These are phyloP conservation scores for Vitis hybrid DNA, from an alignment of 177 flowering plant species.

Conservation along the genomic window DNA sequence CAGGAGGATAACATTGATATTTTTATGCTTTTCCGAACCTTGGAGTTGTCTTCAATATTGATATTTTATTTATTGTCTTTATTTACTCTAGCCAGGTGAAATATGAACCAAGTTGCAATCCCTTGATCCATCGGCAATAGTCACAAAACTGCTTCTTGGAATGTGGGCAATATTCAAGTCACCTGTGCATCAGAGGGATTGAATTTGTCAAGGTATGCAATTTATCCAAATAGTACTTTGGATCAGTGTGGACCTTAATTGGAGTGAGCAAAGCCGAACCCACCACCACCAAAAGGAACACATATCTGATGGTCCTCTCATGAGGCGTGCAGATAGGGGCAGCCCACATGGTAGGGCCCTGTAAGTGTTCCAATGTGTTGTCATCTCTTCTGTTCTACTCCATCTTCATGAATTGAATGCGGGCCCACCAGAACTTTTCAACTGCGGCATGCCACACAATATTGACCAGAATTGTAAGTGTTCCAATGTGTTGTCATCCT, in stretches of 20 bases:
- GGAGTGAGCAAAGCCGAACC: slow-evolving; percentile 1
- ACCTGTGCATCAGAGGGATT: no score
- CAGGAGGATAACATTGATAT: no score
- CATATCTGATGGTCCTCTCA: not conserved
- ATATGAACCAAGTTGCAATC: no score
- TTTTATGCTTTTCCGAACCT: no score
- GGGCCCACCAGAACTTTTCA: slow-evolving; percentile 3
- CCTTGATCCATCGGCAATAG: no score
- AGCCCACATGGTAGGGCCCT: slow-evolving; percentile 7
- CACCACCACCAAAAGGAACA: not conserved
- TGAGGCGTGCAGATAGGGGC: not conserved
- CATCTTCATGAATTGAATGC: not conserved
- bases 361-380: not conserved
- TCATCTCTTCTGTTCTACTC: not conserved
- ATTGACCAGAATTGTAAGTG: not conserved
- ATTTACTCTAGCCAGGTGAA: no score
- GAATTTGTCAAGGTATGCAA: no score
- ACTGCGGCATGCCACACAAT: not conserved
- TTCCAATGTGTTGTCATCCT: no score
- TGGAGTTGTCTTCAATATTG: no score
- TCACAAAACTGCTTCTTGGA: no score
- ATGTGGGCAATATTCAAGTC: no score
- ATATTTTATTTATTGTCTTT: no score
- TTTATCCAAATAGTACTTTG: not conserved
- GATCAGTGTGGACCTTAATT: not conserved